Percentiles rank a stretch among this genome's conserved stretches.
These are phyloP conservation scores for Ceratobasidium sp. DNA, from an alignment of 1,284 basidiomycete species.

Conservation along the genomic window DNA sequence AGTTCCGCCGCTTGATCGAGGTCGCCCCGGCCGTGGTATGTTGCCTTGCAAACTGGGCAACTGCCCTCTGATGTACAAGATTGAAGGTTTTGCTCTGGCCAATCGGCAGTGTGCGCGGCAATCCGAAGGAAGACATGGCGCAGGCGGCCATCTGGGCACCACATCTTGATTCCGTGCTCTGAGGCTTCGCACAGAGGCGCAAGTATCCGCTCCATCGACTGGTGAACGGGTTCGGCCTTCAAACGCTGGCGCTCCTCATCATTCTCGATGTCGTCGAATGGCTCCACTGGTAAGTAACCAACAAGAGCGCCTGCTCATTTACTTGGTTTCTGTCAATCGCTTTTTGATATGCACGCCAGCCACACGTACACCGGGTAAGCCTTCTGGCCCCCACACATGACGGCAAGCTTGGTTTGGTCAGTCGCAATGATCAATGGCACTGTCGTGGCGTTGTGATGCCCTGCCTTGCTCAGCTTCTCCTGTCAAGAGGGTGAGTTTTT, in stretches of 20 bases:
- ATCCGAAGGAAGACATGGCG: constrained; percentile 12
- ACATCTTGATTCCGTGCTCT: constrained; percentile 17
- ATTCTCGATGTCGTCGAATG: constrained; percentile 10
- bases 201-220: constrained; percentile 12
- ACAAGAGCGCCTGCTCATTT: constrained; percentile 29
- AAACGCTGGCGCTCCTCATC: background rate
- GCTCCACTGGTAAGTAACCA: constrained; percentile 40
- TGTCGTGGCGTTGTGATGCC: background rate
- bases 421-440: background rate
- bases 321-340: constrained; percentile 14
- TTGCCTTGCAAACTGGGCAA: constrained; percentile 16
- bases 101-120: constrained; percentile 12
- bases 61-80: constrained; percentile 8
- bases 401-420: background rate
- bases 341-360: constrained; percentile 34
- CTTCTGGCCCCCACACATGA: constrained; percentile 23
- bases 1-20: background rate
- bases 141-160: constrained; percentile 19
- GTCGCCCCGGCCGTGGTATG: background rate
- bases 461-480: background rate
- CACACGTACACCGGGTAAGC: constrained; percentile 16
- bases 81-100: constrained; percentile 13
- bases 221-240: constrained; percentile 20
- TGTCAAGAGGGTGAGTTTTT: background rate
- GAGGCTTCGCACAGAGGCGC: constrained; percentile 15